A percentile compares a stretch with the other conserved stretches of the same genome.
Evolutionary conservation across 1,284 basidiomycete genomes (phyloP).

Genomic region (Kalmanozyma brasiliensis): DNA sequence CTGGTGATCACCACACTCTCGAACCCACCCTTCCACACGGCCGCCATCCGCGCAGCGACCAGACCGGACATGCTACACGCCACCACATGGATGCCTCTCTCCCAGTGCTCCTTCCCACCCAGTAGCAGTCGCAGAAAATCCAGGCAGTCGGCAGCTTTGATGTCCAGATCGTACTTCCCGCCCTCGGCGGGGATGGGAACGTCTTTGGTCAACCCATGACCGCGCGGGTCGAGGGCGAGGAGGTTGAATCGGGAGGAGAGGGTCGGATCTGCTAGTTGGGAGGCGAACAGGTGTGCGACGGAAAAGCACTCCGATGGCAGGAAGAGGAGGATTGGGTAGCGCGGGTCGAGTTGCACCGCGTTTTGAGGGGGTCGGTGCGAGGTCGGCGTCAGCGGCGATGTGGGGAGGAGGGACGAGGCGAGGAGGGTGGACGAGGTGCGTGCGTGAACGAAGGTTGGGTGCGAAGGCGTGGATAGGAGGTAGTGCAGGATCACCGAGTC

Average conservation of each 20-base stretch:
- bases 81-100: conserved; percentile 12
- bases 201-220: conserved; percentile 21
- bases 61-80: conserved; percentile 26
- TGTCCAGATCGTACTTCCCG: conserved; percentile 20
- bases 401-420: conserved; percentile 4
- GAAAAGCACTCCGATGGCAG: conserved; percentile 27
- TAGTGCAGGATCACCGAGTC: conserved; percentile 18
- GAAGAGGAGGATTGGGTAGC: conserved; percentile 19
- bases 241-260: conserved; percentile 17
- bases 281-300: conserved; percentile 23
- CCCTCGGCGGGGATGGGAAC: conserved; percentile 3
- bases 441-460: conserved; percentile 13
- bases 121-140: conserved; percentile 4
- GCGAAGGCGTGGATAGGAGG: conserved; percentile 16
- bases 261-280: conserved; percentile 11
- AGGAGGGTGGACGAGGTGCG: background rate
- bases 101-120: conserved; percentile 4
- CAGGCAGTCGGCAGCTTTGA: conserved; percentile 21
- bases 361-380: background rate
- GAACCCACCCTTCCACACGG: conserved; percentile 2
- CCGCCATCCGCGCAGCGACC: conserved; percentile 20
- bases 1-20: conserved; percentile 18
- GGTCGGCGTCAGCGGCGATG: background rate
- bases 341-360: conserved; percentile 9
- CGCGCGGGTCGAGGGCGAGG: conserved; percentile 21